Percentiles rank a stretch among this genome's conserved stretches.
Evolutionary conservation across 257 asterid genomes (phyloP).

Genomic region (Gentiana dahurica): DNA sequence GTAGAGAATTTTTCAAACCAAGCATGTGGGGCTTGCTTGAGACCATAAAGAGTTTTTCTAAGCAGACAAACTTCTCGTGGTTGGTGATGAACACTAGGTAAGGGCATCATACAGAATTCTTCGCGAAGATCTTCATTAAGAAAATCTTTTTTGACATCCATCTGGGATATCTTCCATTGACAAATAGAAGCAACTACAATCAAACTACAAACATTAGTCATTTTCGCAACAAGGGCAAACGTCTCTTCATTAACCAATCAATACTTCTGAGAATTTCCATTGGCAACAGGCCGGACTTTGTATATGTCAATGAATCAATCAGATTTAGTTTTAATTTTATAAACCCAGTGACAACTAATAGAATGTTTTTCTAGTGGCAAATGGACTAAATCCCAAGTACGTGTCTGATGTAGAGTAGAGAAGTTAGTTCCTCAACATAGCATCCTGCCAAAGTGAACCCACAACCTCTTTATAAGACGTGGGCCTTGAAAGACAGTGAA

Average conservation of each 20-base stretch:
- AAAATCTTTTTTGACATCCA: background rate
- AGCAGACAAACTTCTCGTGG: background rate
- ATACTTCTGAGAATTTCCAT: background rate
- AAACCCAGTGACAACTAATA: background rate
- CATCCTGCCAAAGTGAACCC: background rate
- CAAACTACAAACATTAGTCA: background rate
- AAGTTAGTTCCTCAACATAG: background rate
- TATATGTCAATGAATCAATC: background rate
- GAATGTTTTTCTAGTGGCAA: too few species aligned
- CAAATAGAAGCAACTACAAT: background rate
- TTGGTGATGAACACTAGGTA: background rate
- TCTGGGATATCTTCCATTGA: background rate
- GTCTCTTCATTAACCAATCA: background rate
- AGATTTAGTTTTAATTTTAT: background rate
- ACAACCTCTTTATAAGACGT: too few species aligned
- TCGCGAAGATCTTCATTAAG: background rate
- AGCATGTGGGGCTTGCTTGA: background rate
- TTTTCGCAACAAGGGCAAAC: background rate
- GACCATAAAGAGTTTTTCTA: background rate
- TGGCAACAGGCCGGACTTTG: background rate
- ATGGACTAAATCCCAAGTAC: constrained; percentile 1
- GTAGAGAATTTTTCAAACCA: background rate
- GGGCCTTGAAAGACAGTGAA: too few species aligned
- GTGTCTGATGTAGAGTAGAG: background rate
- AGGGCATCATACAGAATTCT: background rate